Base-by-base conservation (phyloP, 176 grass and related monocot species). In the Oryza longistaminata region DNA sequence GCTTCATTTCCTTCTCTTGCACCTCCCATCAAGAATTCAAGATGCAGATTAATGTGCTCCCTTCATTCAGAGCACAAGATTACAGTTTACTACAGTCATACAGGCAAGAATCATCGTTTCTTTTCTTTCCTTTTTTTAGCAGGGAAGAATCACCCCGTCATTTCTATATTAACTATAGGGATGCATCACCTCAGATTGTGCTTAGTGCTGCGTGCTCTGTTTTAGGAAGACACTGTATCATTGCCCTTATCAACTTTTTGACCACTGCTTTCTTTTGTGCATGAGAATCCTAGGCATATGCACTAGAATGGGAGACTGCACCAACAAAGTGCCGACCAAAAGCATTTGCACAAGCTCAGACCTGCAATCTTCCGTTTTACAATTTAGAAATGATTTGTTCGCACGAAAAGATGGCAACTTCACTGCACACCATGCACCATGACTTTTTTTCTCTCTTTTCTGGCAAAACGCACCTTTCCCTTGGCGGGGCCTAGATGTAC, bases 371-470 rank as follows among this genome's bases (percentile, higher is more conserved):
- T 60, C 19, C 9, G 15, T 58, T n/a, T 58, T 58, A n/a, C 53
- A 58, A 58, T 58, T 58, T 77, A n/a, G 11, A 70, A 85, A 77
- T 78, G 74, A 85, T 78, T 78, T 78, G 48, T 62, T 24, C 9
- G 3, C 82, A 84, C 33, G 21, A 70, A 70, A 34, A 43, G 13
- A 64, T 0, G 29, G 11, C 22, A 19, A 37, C 40, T 75, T 71
- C 53, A 58, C 53, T 58, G 19, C 53, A n/a, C 53, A 58, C 53
- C 53, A 58, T 58, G 53, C 53, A 17, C 53, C 19, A 58, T 58
- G 53, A 52, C 49, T 49, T 49, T 49, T 49, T 40, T 49, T 15
- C 45, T 58, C 68, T 48, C 69, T 14, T 21, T 22, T 40, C 43
- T 16, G 27, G 49, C 72, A 69, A 2, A 53, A 66, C 7, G 33